Base-by-base conservation (phyloP, 73 alveolate genomes). In the Blepharisma stoltei region DNA sequence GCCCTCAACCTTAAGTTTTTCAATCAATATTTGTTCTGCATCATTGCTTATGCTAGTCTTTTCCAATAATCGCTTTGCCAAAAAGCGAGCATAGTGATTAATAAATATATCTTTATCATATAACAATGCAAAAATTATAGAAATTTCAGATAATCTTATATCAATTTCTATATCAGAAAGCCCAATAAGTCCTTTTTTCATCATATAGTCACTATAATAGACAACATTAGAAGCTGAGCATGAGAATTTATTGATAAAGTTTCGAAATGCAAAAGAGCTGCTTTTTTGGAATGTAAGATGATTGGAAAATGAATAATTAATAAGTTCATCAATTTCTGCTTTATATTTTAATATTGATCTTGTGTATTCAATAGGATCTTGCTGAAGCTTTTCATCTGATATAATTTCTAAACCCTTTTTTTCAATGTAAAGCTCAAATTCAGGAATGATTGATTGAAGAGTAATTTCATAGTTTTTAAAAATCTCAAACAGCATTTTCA, bases 161-260 rank as follows among this genome's bases (percentile, higher is more conserved):
- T 92, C 95, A n/a, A 80, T 84, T 55, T 92, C 92, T 25, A 38
- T 70, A 66, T 78, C 93, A 55, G 87, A 55, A 71, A 90, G 76
- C 8, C 94, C 94, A 84, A 90, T 92, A 55, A 92, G 66, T 20
- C 97, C 97, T 73, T 45, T 87, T 87, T 78, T 92, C 85, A 92
- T 71, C 70, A 83, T 85, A 76, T 69, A 71, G 80, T 92, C 98
- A 54, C 91, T 80, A 76, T 90, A 92, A 47, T 82, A 82, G 54
- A 95, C 92, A 76, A 92, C 81, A 77, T 87, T 88, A 21, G 87
- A 90, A 4, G 98, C 88, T 77, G 93, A 86, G n/a, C 54, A 66
- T 23, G 70, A 79, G 86, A 83, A 87, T 55, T 78, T 68, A 85
- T 82, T 90, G 86, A 92, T 86, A 81, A 80, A 81, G 44, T 78